Evolutionary conservation across 2,329 filamentous ascomycete species (phyloP), one percentile per base, ranked within the genome.

Genomic region (Colletotrichum somersetense): DNA sequence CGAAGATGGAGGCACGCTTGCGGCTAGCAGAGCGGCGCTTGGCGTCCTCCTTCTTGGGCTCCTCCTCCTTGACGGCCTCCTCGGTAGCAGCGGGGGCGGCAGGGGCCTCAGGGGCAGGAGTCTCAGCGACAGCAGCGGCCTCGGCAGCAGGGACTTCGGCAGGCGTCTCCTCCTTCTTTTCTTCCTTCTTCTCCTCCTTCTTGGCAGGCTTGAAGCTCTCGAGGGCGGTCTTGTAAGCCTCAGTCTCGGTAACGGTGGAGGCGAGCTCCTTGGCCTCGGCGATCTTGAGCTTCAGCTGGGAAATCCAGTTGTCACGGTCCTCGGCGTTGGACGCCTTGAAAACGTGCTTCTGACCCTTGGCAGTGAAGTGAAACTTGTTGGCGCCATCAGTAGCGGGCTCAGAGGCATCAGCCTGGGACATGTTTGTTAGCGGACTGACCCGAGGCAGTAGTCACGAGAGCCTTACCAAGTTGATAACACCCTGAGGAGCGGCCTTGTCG

Each of bases 231-330:
- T 97, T 98, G 91, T 97, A 99, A 72, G 90, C 89, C 83, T 97
- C 95, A 78, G 91, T 92, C 83, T 91, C 91, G 75, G 89, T 89
- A 77, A 98, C 89, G 67, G 88, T 88, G 75, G 93, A 87, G 79
- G 91, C 92, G 71, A 93, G 86, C 78, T 92, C 92, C 89, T 96
- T 97, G 79, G 94, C 95, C 85, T 97, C 94, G 63, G 91, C 88
- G 65, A 93, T 89, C 87, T 95, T 94, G 79, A 89, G 85, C 89
- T 96, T 95, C 77, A 97, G 83, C 79, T 95, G 92, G 74, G 91
- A 85, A 78, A 97, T 90, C 96, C 96, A 98, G 88, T 93, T 94
- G 83, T 97, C 94, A 80, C 96, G 95, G 85, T 98, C 95, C 72
- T 90, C 86, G 61, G 89, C 78, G 78, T 80, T 91, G 78, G 86